Evolutionary conservation across 441 rosid species (phyloP).

Genomic region (Kokia cookei): DNA sequence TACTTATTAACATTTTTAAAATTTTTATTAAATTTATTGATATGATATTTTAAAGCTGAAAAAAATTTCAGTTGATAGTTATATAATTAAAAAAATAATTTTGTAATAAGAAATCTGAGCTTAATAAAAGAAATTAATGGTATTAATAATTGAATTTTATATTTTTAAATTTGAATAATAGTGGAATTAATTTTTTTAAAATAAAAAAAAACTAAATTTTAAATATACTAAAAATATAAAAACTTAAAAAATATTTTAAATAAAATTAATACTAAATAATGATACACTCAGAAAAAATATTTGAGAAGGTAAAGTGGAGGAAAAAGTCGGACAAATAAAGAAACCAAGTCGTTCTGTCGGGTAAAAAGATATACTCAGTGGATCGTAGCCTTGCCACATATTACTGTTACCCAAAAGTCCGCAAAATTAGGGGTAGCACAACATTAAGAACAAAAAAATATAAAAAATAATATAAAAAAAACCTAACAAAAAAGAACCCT

Average conservation of each 20-base stretch:
- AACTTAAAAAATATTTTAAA: background rate
- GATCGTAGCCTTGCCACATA: constrained; percentile 10
- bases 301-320: background rate
- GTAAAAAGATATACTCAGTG: no score
- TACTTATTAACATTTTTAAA: no score
- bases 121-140: no score
- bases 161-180: no score
- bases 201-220: no score
- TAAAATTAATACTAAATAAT: no score
- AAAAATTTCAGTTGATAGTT: no score
- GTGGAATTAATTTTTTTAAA: accelerated
- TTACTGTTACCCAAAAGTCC: constrained; percentile 34
- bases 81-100: no score
- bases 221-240: background rate
- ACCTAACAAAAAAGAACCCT: background rate
- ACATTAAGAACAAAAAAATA: background rate
- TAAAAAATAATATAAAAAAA: background rate
- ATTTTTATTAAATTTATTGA: no score
- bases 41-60: no score
- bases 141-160: no score
- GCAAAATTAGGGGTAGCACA: constrained; percentile 5
- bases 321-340: background rate
- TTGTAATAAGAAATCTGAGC: no score
- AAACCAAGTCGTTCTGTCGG: background rate
- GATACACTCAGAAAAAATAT: background rate